Conservation (phyloP, 1,284 basidiomycete species). For the Cutaneotrichosporon arboriforme region DNA sequence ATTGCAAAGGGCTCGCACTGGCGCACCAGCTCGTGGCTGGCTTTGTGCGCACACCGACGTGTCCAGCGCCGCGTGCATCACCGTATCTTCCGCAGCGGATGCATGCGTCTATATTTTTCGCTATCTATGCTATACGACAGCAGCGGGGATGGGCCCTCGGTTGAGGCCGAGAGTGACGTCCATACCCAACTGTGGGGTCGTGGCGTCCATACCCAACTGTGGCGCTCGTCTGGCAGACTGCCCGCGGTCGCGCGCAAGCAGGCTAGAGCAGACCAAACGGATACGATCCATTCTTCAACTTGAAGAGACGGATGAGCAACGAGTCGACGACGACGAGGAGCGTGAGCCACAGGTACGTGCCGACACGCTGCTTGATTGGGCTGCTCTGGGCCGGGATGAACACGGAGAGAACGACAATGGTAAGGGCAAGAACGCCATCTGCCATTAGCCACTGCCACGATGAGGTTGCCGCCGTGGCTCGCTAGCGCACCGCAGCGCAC, state of each 20-base stretch:
- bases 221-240: too few relatives aligned
- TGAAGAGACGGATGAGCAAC: conserved; percentile 80
- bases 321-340: conserved; percentile 83
- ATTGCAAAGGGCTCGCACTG: too few relatives aligned
- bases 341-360: conserved; percentile 82
- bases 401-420: conserved; percentile 75
- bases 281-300: conserved; percentile 71
- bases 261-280: conserved; percentile 26
- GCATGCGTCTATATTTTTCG: not conserved
- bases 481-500: not conserved
- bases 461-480: not conserved
- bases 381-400: conserved; percentile 75
- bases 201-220: too few relatives aligned
- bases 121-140: not conserved
- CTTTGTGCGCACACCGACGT: too few relatives aligned
- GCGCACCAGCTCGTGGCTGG: too few relatives aligned
- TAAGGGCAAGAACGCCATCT: conserved; percentile 79
- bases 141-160: too few relatives aligned
- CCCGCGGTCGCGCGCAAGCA: too few relatives aligned
- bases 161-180: too few relatives aligned
- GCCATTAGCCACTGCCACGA: not conserved
- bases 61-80: too few relatives aligned
- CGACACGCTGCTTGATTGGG: conserved; percentile 68
- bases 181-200: too few relatives aligned
- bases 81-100: not conserved